phyloP scores from a whole-genome alignment of 2,329 filamentous ascomycete species.

The Arthrobotrys sphaeroides region DNA sequence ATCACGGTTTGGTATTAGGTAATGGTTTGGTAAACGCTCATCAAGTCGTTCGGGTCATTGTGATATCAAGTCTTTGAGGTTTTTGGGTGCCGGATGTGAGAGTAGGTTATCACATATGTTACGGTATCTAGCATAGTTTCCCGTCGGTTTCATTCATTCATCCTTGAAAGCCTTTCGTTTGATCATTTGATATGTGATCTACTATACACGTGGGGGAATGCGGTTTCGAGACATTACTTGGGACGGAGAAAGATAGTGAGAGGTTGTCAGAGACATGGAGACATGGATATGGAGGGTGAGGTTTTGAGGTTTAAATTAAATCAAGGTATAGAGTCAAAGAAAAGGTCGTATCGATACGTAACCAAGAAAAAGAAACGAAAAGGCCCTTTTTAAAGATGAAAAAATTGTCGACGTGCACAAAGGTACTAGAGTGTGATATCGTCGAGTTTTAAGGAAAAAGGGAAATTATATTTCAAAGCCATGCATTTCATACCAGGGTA shows the following conservation, averaged over 20 bases:
- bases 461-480: not conserved
- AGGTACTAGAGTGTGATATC: not conserved
- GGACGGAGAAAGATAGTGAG: not conserved
- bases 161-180: slow-evolving; percentile 8
- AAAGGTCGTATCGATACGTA: slow-evolving; percentile 11
- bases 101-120: not conserved
- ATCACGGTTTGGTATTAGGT: not conserved
- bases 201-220: slow-evolving; percentile 1
- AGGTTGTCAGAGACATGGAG: slow-evolving; percentile 6
- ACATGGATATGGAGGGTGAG: not conserved
- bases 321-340: slow-evolving; percentile 7
- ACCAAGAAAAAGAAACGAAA: not conserved
- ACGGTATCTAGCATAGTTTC: too few relatives aligned
- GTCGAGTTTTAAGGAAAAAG: not conserved
- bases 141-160: not conserved
- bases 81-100: too few relatives aligned
- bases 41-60: too few relatives aligned
- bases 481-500: not conserved
- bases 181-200: slow-evolving; percentile 1
- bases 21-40: not conserved
- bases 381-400: not conserved
- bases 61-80: too few relatives aligned
- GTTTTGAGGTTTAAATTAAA: slow-evolving; percentile 9
- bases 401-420: slow-evolving; percentile 1
- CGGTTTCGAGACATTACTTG: not conserved